Percentiles rank a stretch among this genome's conserved stretches.
phyloP scores from a whole-genome alignment of 2,329 filamentous ascomycete genomes.

The Ambrosiella xylebori region DNA sequence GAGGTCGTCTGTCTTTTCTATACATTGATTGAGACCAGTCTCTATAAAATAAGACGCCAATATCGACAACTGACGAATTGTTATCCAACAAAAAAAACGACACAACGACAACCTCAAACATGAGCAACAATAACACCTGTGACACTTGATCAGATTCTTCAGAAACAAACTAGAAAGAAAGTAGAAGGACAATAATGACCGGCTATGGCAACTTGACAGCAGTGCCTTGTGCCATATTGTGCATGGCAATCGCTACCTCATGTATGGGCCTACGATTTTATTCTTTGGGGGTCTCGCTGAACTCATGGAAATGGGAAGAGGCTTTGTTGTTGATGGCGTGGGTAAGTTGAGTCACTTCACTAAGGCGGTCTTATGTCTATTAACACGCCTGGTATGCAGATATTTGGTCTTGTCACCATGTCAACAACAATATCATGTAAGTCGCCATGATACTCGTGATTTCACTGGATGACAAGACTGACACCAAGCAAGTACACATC shows the following conservation, averaged over 20 bases:
- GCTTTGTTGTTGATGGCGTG: constrained; percentile 20
- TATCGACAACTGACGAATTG: no score
- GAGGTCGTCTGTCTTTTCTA: no score
- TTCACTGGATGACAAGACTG: neutral
- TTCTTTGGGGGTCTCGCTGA: constrained; percentile 20
- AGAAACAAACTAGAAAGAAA: no score
- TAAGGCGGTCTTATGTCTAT: neutral
- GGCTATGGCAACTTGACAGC: constrained; percentile 14
- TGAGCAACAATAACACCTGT: no score
- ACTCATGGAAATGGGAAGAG: constrained; percentile 21
- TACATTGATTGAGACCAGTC: no score
- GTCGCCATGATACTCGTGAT: neutral
- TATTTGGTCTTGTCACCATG: constrained; percentile 11
- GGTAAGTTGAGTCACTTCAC: constrained; percentile 10
- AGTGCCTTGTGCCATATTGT: constrained; percentile 14
- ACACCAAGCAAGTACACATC: constrained; percentile 6
- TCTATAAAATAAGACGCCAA: no score
- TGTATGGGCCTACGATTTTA: constrained; percentile 20
- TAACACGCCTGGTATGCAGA: neutral
- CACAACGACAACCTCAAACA: no score
- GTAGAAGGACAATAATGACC: neutral
- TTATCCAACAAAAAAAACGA: no score
- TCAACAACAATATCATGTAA: constrained; percentile 12
- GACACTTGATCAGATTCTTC: neutral
- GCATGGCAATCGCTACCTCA: constrained; percentile 17